Evolutionary conservation across 352 stramenopile genomes (phyloP).

Genomic region (Phytopythium mirpurense): DNA sequence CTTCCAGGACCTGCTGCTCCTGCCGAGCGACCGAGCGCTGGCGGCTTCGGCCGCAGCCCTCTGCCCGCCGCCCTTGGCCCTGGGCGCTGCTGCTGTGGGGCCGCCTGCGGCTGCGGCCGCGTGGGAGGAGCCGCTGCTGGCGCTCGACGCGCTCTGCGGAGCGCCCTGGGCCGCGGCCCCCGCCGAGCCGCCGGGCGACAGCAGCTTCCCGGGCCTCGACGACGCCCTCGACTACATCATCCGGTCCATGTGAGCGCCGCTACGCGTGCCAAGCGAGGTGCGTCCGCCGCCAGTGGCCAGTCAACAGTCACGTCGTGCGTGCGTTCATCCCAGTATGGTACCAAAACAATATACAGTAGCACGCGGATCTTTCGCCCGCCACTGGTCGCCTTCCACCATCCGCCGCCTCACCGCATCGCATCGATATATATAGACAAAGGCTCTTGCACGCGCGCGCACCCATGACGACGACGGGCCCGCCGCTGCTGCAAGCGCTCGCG

Average conservation of each 20-base stretch:
- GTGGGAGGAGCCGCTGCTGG: slow-evolving; percentile 3
- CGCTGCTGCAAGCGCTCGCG: too few species aligned
- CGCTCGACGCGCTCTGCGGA: background rate
- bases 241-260: background rate
- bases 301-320: too few species aligned
- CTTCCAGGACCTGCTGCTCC: slow-evolving; percentile 8
- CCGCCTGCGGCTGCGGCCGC: background rate
- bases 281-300: too few species aligned
- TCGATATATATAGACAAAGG: too few species aligned
- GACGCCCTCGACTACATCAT: slow-evolving; percentile 10
- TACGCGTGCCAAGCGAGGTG: too few species aligned
- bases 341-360: too few species aligned
- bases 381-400: background rate
- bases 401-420: background rate
- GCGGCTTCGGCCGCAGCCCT: background rate
- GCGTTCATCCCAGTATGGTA: too few species aligned
- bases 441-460: too few species aligned
- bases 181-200: background rate
- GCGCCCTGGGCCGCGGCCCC: background rate
- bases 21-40: background rate
- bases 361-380: background rate
- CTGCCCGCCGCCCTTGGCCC: background rate
- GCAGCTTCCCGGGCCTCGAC: slow-evolving; percentile 3
- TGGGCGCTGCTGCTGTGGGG: background rate
- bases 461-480: too few species aligned